A percentile compares a stretch with the other conserved stretches of the same genome.
phyloP scores from a whole-genome alignment of 2,329 filamentous ascomycete genomes.

The Blastomyces parvus region DNA sequence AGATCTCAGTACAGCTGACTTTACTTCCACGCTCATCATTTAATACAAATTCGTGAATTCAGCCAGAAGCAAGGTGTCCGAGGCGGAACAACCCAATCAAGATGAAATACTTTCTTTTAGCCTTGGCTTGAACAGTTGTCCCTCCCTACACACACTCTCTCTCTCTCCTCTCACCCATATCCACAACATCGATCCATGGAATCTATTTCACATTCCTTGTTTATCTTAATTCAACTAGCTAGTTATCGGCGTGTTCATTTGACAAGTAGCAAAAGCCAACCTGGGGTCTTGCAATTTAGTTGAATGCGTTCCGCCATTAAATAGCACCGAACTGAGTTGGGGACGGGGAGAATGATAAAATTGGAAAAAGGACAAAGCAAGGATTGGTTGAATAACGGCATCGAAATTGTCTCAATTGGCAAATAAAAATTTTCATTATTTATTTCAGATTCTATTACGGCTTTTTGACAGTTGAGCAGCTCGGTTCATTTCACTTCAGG shows the following conservation, averaged over 20 bases:
- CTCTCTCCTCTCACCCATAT: background rate
- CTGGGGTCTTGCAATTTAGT: background rate
- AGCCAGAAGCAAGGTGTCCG: background rate
- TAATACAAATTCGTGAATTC: background rate
- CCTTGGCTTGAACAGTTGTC: background rate
- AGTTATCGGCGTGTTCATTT: background rate
- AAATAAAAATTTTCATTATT: too few species aligned
- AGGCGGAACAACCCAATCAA: background rate
- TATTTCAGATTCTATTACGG: too few species aligned
- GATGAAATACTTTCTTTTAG: background rate
- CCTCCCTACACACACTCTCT: background rate
- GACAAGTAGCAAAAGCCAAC: background rate
- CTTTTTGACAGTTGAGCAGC: too few species aligned
- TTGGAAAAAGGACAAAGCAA: background rate
- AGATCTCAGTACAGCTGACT: background rate
- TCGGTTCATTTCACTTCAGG: too few species aligned
- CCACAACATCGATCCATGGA: background rate
- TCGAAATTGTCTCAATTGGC: background rate
- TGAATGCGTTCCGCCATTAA: background rate
- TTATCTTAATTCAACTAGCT: background rate
- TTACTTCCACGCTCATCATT: background rate
- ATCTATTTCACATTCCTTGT: background rate
- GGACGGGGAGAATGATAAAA: background rate
- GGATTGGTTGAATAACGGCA: background rate
- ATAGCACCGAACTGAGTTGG: background rate